Conservation (phyloP, 2,329 filamentous ascomycete species). For the Penicillium sumatraense region DNA sequence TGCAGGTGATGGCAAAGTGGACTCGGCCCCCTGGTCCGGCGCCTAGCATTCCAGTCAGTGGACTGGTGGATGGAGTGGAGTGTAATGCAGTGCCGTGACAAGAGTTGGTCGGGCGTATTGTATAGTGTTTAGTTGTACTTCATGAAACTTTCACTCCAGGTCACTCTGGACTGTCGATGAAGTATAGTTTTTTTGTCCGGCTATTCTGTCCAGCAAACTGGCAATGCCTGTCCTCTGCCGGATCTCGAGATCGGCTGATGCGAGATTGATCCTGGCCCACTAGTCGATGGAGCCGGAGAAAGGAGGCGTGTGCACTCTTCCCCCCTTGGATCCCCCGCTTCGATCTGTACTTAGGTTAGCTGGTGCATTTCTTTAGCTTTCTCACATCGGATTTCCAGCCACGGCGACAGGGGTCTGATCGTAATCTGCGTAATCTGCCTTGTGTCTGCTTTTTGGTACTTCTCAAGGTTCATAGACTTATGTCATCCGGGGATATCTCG, state of each 20-base stretch:
- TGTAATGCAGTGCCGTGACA: background rate
- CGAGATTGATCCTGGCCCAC: background rate
- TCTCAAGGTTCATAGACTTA: too few relatives aligned
- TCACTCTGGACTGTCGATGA: too few relatives aligned
- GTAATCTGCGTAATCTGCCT: background rate
- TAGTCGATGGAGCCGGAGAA: background rate
- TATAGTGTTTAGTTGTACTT: too few relatives aligned
- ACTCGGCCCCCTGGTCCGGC: conserved; percentile 31
- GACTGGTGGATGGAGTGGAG: background rate
- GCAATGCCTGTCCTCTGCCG: too few relatives aligned
- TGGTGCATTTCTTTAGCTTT: background rate
- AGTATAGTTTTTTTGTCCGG: too few relatives aligned
- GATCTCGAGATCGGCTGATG: too few relatives aligned
- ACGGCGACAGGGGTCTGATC: background rate
- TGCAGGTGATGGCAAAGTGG: conserved; percentile 39
- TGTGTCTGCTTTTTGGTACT: too few relatives aligned
- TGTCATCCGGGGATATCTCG: background rate
- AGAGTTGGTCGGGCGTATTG: too few relatives aligned
- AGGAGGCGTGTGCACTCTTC: background rate
- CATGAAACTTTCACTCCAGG: too few relatives aligned
- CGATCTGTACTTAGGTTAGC: background rate
- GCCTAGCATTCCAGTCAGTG: conserved; percentile 38
- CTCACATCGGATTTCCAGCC: background rate
- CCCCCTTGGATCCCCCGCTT: background rate
- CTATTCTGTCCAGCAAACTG: too few relatives aligned